Evolutionary conservation across 1,284 basidiomycete species (phyloP).

Genomic region (Boletus hoseneyae): DNA sequence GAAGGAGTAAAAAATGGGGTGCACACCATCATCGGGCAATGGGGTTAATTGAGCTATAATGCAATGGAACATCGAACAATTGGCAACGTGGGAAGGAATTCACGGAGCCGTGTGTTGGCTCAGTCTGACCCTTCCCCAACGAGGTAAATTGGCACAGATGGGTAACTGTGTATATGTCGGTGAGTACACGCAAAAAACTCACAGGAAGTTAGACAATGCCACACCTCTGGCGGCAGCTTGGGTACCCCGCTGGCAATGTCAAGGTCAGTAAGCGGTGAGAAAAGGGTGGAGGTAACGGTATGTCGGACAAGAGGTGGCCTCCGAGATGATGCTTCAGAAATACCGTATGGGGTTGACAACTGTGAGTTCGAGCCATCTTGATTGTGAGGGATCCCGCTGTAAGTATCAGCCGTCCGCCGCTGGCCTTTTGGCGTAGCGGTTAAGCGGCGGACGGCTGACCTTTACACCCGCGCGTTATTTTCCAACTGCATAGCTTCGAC

Average conservation of each 20-base stretch:
- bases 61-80: not conserved
- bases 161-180: not conserved
- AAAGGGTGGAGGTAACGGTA: not conserved
- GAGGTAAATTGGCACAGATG: not conserved
- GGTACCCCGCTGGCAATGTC: not conserved
- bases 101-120: not conserved
- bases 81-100: not conserved
- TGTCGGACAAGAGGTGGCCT: not conserved
- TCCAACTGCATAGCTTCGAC: no score
- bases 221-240: not conserved
- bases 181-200: not conserved
- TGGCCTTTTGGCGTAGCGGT: no score
- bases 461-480: no score
- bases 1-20: not conserved
- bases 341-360: not conserved
- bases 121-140: slow-evolving; percentile 1
- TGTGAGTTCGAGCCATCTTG: not conserved
- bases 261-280: not conserved
- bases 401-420: no score
- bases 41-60: no score
- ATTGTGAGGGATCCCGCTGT: no score
- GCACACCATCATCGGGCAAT: not conserved
- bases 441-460: no score
- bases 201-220: not conserved
- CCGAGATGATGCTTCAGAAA: not conserved